A percentile compares a stretch with the other conserved stretches of the same genome.
Evolutionary conservation across 2,329 filamentous ascomycete genomes (phyloP).

Genomic region (Cladosporium sphaerospermum): DNA sequence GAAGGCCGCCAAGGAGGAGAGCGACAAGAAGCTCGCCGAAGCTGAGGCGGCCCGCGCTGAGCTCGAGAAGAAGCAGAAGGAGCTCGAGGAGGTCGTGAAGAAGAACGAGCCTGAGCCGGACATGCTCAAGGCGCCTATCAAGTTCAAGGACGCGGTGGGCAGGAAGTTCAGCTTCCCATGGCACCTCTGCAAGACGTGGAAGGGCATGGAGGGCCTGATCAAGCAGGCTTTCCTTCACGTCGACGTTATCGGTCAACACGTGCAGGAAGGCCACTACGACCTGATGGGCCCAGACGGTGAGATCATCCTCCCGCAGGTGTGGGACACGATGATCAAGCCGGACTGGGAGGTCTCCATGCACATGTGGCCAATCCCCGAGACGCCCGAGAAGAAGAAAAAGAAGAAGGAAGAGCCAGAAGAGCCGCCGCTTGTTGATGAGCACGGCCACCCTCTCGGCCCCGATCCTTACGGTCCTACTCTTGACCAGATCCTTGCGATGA

Average conservation of each 20-base stretch:
- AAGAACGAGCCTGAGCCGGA: slow-evolving; percentile 45
- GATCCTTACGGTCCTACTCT: slow-evolving; percentile 14
- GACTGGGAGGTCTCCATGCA: slow-evolving; percentile 45
- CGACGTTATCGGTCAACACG: slow-evolving; percentile 40
- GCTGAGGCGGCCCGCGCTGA: slow-evolving; percentile 46
- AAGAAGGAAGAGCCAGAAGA: slow-evolving; percentile 13
- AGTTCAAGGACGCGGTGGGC: slow-evolving; percentile 86
- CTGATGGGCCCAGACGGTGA: slow-evolving; percentile 43
- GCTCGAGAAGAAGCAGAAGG: slow-evolving; percentile 44
- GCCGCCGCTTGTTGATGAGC: background rate
- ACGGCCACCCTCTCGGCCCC: slow-evolving; percentile 6
- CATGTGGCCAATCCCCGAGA: slow-evolving; percentile 43
- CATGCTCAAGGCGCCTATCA: slow-evolving; percentile 66
- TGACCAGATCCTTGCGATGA: background rate
- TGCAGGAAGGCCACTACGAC: slow-evolving; percentile 43
- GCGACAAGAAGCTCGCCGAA: slow-evolving; percentile 49
- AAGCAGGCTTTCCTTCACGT: slow-evolving; percentile 45
- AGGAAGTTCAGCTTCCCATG: slow-evolving; percentile 91
- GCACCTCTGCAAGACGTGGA: slow-evolving; percentile 65
- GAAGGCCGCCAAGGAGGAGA: slow-evolving; percentile 39
- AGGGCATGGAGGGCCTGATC: slow-evolving; percentile 46
- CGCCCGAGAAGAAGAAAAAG: slow-evolving; percentile 15
- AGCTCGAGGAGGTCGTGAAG: slow-evolving; percentile 41
- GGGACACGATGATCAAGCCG: slow-evolving; percentile 43
- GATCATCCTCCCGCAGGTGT: slow-evolving; percentile 45